Evolutionary conservation across 768 basidiomycete genomes (phyloP), one percentile per base, ranked within the genome.

Genomic region (Glaciozyma antarctica): DNA sequence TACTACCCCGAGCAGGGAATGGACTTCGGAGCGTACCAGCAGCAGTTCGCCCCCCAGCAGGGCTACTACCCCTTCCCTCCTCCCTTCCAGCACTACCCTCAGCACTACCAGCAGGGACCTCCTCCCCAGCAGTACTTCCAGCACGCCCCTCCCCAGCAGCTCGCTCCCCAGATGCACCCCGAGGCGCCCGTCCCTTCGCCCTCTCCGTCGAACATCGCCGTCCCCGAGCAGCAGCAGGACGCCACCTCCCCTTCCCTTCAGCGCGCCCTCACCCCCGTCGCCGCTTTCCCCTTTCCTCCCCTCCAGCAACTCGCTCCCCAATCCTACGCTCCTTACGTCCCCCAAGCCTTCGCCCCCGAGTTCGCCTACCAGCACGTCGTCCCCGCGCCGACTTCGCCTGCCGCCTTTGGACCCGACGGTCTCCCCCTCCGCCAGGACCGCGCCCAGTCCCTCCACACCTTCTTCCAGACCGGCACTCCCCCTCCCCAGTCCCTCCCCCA

Each of bases 381-480:
- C 19, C 26, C 58, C 24, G 3, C 51, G 7, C 53, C 61, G 28
- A 44, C 61, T 4, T 24, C 52, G 52, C 22, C 21, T 17, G 2
- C 24, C 38, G 26, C 45, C 24, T 0, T 45, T 51, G 44, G 55
- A 10, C 21, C 60, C 17, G 61, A 58, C n/a, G 48, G 43, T 21
- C 19, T 43, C 5, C 21, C 52, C 21, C 44, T 55, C 17, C 63
- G 30, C 26, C 53, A 55, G 28, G 53, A 30, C 26, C 28, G 53
- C 44, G 53, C 67, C 4, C 55, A 62, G 4, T 63, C 68, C 3
- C 62, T 66, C 22, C 68, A 66, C 62, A 66, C 65, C 28, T 64
- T 70, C 57, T 66, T 70, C 68, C 65, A 70, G 60, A 70, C 68
- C 21, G 56, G 56, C 24, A 41, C 56, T 21, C 55, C 55, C 55